Conservation (phyloP, 176 grass and related monocot species). For the Carex pumila region DNA sequence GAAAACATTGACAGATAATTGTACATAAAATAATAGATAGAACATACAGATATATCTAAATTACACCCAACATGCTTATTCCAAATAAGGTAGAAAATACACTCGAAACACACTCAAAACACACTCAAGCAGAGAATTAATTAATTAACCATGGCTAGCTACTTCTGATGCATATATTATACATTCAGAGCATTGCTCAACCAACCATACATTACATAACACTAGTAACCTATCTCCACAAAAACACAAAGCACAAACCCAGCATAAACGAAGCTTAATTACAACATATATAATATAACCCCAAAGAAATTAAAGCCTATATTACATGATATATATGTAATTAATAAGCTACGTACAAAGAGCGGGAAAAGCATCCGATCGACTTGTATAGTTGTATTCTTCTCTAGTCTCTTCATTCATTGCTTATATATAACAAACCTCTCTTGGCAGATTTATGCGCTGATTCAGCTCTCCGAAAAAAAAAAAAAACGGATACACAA, state of each 20-base stretch:
- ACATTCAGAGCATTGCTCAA: neutral
- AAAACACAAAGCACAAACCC: neutral
- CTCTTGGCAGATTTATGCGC: slow-evolving; percentile 5
- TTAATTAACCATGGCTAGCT: neutral
- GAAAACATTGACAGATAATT: neutral
- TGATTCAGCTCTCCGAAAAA: slow-evolving; percentile 18
- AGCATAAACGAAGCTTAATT: neutral
- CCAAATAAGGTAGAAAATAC: neutral
- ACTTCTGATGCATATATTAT: neutral
- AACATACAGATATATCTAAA: neutral
- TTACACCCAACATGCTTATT: neutral
- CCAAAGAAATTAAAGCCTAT: neutral
- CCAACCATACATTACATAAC: neutral
- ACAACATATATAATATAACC: neutral
- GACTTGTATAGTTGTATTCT: neutral
- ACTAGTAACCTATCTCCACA: slow-evolving; percentile 7
- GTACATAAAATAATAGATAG: neutral
- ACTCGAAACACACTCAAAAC: neutral
- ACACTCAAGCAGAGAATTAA: neutral
- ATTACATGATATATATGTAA: neutral
- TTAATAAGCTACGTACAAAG: slow-evolving; percentile 3
- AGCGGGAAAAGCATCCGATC: neutral
- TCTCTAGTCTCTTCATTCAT: slow-evolving; percentile 1
- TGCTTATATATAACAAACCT: neutral
- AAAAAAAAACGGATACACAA: slow-evolving; percentile 27